Evolutionary conservation across 495 filamentous ascomycete species (phyloP), one percentile per base, ranked within the genome.

Genomic region (Aspergillus diversus): DNA sequence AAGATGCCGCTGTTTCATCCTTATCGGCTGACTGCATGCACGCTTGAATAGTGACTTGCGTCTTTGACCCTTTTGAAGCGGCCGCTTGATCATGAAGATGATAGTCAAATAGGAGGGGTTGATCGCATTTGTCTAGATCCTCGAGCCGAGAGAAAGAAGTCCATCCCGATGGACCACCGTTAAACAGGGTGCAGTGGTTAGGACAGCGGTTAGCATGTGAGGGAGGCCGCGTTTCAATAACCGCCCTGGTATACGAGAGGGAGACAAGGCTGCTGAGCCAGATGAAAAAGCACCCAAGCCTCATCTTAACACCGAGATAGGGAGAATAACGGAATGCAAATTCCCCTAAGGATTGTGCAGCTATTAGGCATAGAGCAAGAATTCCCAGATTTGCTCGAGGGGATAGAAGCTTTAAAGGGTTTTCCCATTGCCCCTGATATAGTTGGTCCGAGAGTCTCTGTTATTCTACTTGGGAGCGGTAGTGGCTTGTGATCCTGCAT

Each of bases 11-110:
- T 34, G 51, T 34, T 33, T 33, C 51, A 54, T 54, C 33, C 34
- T 54, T 11, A 54, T 54, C 27, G 27, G 31, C 51, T 54, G 51
- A 34, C 51, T 5, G 51, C 13, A 15, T 16, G 13, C 51, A 54
- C 3, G 51, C 27, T 54, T 6, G 27, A 15, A 34, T 34, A 5
- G 31, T 54, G 7, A 12, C 13, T 16, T 54, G 27, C 13, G 33
- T 6, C 33, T 54, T 34, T 27, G 21, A 27, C 21, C 21, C 21
- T 2, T 27, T 27, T 27, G 33, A 17, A n/a, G 31, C 33, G 8
- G 32, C 7, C 21, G 21, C 11, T 33, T 33, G 33, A 32, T 15
- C 16, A 9, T n/a, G 32, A 12, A 7, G 3, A 34, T 32, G 33
- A 12, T 12, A 34, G 21, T 33, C 32, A 34, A 54, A 54, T 34